A percentile compares a stretch with the other conserved stretches of the same genome.
Evolutionary conservation across 441 rosid species (phyloP).

Genomic region (Mallotus repandus): DNA sequence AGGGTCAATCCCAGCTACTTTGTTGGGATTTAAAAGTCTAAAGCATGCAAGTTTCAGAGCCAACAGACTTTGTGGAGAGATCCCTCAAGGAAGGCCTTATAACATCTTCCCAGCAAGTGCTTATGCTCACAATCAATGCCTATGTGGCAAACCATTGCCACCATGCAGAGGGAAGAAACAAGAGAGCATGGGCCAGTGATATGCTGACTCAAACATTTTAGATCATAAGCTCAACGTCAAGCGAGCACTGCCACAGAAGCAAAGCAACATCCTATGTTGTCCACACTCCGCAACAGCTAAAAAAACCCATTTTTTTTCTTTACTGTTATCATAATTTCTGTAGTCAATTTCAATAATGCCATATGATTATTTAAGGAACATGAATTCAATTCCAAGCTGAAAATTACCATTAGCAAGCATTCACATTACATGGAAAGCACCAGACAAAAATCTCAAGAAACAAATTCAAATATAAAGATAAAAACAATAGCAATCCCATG

Average conservation of each 20-base stretch:
- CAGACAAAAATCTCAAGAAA: too few relatives aligned
- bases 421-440: slow-evolving; percentile 3
- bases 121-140: slow-evolving; percentile 85
- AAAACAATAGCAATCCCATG: too few relatives aligned
- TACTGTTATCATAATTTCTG: slow-evolving; percentile 23
- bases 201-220: slow-evolving; percentile 51
- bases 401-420: slow-evolving; percentile 10
- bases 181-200: slow-evolving; percentile 47
- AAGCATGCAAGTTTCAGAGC: slow-evolving; percentile 85
- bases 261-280: slow-evolving; percentile 36
- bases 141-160: slow-evolving; percentile 90
- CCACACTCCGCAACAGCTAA: slow-evolving; percentile 16
- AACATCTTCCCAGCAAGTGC: slow-evolving; percentile 75
- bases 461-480: too few relatives aligned
- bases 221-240: slow-evolving; percentile 23
- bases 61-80: slow-evolving; percentile 81
- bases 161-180: slow-evolving; percentile 53
- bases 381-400: background rate
- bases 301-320: slow-evolving; percentile 29
- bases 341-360: slow-evolving; percentile 31
- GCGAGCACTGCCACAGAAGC: slow-evolving; percentile 21
- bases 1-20: slow-evolving; percentile 73
- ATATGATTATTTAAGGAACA: slow-evolving; percentile 22
- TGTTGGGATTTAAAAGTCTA: slow-evolving; percentile 50
- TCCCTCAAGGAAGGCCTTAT: slow-evolving; percentile 94